Base-by-base conservation (phyloP, 208 protist genomes). In the Trypanosoma cruzi region DNA sequence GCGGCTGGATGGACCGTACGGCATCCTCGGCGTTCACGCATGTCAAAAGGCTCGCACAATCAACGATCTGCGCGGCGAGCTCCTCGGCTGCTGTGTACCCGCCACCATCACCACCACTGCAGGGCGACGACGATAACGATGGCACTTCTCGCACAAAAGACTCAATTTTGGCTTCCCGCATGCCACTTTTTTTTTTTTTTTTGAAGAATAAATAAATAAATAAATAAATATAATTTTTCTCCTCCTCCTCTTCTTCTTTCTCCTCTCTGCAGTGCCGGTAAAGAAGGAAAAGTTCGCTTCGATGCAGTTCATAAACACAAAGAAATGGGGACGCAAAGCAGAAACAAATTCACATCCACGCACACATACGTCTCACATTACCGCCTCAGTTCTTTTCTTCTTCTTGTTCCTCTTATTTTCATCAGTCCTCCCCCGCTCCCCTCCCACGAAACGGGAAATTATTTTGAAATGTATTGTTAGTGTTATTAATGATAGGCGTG, bases 41-140 rank as follows among this genome's bases (percentile, higher is more conserved):
- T 46, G 58, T 37, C 56, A 84, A 75, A 24, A 87, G 57, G 63
- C 78, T 85, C 22, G 63, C 44, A 61, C 79, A 84, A 71, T 86
- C 84, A 0, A 64, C 42, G 20, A 87, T 63, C 26, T 90, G 84
- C 0, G 71, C 75, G 7, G 62, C 75, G 49, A 86, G 65, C 63
- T 90, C 84, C 53, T 80, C 72, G 4, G 62, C 79, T 64, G 18
- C 68, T 75, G 56, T 75, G 59, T 31, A 63, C 48, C 14, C 22
- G 7, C 18, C 14, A 1, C 4, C 10, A 34, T 24, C 29, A 60
- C 10, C 32, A 52, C 13, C 28, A 50, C 31, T 68, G 34, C 0
- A 22, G 29, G 2, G 4, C 16, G 59, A 26, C 0, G 16, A 52
- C 46, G n/a, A 5, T 52, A 24, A 24, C 52, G 42, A 42, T 68